Conservation (phyloP, 768 basidiomycete genomes). For the Suillus fuscotomentosus region DNA sequence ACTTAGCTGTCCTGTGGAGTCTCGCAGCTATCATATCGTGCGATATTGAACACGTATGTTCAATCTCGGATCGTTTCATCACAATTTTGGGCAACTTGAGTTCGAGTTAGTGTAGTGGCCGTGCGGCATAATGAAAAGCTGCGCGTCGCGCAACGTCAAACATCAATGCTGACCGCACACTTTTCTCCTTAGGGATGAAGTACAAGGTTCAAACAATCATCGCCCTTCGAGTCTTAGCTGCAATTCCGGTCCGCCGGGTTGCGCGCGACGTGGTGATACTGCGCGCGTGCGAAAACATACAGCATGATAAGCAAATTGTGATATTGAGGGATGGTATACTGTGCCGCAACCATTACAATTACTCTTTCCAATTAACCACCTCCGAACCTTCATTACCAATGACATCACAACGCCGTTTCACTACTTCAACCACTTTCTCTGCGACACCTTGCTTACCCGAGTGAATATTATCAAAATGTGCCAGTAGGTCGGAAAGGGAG, state of each 20-base stretch:
- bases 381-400: slow-evolving; percentile 46
- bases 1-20: slow-evolving; percentile 1
- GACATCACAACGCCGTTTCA: slow-evolving; percentile 62
- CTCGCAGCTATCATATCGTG: slow-evolving; percentile 2
- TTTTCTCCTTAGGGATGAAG: slow-evolving; percentile 10
- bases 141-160: slow-evolving; percentile 21
- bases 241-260: neutral
- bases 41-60: neutral
- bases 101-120: slow-evolving; percentile 15
- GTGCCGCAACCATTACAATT: slow-evolving; percentile 6
- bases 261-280: neutral
- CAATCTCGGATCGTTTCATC: slow-evolving; percentile 6
- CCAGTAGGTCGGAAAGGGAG: slow-evolving; percentile 20
- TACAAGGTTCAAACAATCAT: slow-evolving; percentile 8
- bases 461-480: slow-evolving; percentile 19
- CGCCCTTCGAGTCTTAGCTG: neutral
- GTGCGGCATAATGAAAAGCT: slow-evolving; percentile 20
- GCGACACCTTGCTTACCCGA: slow-evolving; percentile 54
- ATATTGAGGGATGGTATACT: neutral
- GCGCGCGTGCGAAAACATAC: neutral
- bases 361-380: slow-evolving; percentile 22
- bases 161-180: slow-evolving; percentile 21
- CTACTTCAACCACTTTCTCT: slow-evolving; percentile 78
- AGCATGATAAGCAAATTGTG: slow-evolving; percentile 3
- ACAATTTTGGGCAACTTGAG: slow-evolving; percentile 15